Evolutionary conservation across 2,329 filamentous ascomycete species (phyloP), one percentile per base, ranked within the genome.

Genomic region (Penicillium sp.): DNA sequence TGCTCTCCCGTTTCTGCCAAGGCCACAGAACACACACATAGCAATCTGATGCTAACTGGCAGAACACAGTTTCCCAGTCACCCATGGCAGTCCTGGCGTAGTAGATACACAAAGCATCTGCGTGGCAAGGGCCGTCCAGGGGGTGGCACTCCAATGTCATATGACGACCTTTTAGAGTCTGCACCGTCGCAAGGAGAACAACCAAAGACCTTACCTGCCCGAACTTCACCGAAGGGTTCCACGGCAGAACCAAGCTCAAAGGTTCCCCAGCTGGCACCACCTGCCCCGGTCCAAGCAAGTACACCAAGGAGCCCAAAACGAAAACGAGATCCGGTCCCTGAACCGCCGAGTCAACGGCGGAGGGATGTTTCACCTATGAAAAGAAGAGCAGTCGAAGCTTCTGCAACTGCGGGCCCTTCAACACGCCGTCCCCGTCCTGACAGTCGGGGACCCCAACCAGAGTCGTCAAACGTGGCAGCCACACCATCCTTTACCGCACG

Each of bases 81-180:
- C 65, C 75, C 79, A 3, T 81, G 64, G 63, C 80, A 82, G 65
- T 81, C 80, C 33, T 81, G 77, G 75, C 74, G 80, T 35, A 73
- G 78, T 64, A 75, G 79, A n/a, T 81, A 77, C 61, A 35, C 79
- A 15, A 81, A 76, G 59, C 65, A 60, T 23, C 61, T 81, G 12
- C 70, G 72, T 21, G 72, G 72, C 13, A 69, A 58, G 9, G 69
- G 70, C 37, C 72, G 73, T 3, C 76, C 77, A 19, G 75, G 71
- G 15, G 63, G 69, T 31, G 64, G 61, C 43, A 41, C 33, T 35
- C 33, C 41, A 37, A 27, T 15, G 21, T 31, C 17, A 46, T 56
- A 33, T 29, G 38, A 27, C 1, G 54, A 56, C 31, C 27, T 56
- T 15, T 3, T 56, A 45, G 23, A 33, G 23, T 38, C 23, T 38